Evolutionary conservation across 768 basidiomycete species (phyloP), one percentile per base, ranked within the genome.

Genomic region (Xanthoconium purpureum): DNA sequence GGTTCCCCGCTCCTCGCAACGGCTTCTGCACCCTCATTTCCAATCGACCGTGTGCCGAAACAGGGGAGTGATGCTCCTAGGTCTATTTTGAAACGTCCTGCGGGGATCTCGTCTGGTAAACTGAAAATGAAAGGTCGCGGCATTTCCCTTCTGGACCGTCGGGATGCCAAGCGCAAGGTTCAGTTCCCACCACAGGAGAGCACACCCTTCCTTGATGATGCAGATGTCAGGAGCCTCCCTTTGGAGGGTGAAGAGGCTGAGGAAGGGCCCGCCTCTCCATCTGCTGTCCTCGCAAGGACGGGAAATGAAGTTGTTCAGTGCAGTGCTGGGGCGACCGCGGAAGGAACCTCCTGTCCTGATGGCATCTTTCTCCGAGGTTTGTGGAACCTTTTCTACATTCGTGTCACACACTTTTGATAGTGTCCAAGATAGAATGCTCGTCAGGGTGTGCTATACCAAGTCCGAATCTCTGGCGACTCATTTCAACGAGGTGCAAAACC

Each of bases 391-490:
- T 43, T 56, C 12, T 18, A 13, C 18, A 11, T 42, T 30, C n/a
- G 18, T 36, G 20, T 52, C 24, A 24, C 40, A 17, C 11, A 11
- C 24, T 13, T 9, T 47, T 73, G 63, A 73, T 46, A 20, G 59
- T 47, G 18, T 47, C 38, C 62, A 67, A 96, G 95, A 96, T 72
- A 81, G 95, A 58, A 95, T 97, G 93, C 79, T 95, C 7, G 86
- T 97, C 30, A 78, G 87, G 54, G 80, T 89, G 2, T 84, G 81
- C 43, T 84, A 88, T 69, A 84, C 84, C 13, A 80, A 80, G 55
- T 74, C 74, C 1, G 82, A 83, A 56, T 70, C 71, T 18, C 58
- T 88, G 6, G 72, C 77, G 12, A 61, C 69, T 7, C 63, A 73
- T 36, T 91, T 89, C 57, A 84, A 89, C 71, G 93, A 91, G 70